Evolutionary conservation across 371 early-diverging fungal genomes (phyloP).

Genomic region (Actinomucor elegans): DNA sequence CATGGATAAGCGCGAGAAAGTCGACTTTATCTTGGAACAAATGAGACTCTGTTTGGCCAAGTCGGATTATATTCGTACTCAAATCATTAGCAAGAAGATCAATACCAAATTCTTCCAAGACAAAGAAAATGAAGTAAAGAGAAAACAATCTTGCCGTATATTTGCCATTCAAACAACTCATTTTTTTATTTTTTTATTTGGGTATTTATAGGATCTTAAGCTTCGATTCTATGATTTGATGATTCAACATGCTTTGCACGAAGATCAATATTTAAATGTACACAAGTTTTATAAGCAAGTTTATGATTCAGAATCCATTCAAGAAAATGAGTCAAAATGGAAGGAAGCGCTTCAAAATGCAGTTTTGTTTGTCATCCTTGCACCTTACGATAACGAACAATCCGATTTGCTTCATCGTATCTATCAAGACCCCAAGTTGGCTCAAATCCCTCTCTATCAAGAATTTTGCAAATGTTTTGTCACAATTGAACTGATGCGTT

Average conservation of each 20-base stretch:
- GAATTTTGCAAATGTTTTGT: conserved; percentile 88
- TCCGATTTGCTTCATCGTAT: conserved; percentile 88
- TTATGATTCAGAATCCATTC: conserved; percentile 80
- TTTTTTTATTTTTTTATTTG: too few species aligned
- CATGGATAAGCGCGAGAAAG: conserved; percentile 97
- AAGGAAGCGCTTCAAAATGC: conserved; percentile 76
- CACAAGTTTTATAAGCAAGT: conserved; percentile 92
- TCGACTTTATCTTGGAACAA: conserved; percentile 97
- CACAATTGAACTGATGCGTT: conserved; percentile 89
- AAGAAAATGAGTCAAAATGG: conserved; percentile 82
- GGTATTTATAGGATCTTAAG: conserved; percentile 92
- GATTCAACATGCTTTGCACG: conserved; percentile 93
- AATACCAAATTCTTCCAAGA: conserved; percentile 90
- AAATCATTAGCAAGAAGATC: conserved; percentile 94
- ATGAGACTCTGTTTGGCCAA: conserved; percentile 93
- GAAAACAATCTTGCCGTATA: too few species aligned
- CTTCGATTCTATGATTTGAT: conserved; percentile 93
- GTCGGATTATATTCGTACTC: conserved; percentile 88
- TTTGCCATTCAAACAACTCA: too few species aligned
- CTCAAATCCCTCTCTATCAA: conserved; percentile 65
- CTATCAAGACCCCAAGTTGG: conserved; percentile 73
- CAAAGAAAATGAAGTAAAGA: conserved; percentile 72
- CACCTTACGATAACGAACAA: conserved; percentile 97
- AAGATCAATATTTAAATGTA: conserved; percentile 82
- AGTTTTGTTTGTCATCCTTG: conserved; percentile 80